phyloP scores from a whole-genome alignment of 2,329 filamentous ascomycete genomes.

The Aspergillus quadrilineatus region DNA sequence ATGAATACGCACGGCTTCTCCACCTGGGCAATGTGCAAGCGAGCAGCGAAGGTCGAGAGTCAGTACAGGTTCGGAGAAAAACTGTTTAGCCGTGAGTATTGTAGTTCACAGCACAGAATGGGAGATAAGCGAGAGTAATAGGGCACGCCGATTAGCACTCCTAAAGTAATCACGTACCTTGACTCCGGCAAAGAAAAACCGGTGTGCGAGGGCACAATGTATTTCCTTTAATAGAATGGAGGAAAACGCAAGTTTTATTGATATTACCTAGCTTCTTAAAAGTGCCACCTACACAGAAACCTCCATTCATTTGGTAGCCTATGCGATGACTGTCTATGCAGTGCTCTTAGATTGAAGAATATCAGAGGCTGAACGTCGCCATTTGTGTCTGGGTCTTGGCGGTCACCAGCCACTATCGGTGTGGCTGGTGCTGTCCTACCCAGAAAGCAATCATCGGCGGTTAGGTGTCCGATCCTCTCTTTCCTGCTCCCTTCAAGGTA shows the following conservation, averaged over 20 bases:
- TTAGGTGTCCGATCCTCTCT: neutral
- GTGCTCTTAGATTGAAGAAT: conserved; percentile 3
- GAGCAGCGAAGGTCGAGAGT: neutral
- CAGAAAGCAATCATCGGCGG: too few species aligned
- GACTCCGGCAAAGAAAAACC: neutral
- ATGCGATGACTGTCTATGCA: neutral
- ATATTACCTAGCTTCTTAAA: conserved; percentile 17
- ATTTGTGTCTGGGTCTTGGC: conserved; percentile 11
- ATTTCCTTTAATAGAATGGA: conserved; percentile 9
- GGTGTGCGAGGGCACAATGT: neutral
- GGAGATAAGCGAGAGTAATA: neutral
- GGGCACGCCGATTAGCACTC: too few species aligned
- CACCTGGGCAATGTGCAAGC: conserved; percentile 8
- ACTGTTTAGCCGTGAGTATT: conserved; percentile 13
- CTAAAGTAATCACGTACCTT: conserved; percentile 13
- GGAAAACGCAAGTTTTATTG: conserved; percentile 15
- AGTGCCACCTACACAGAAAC: conserved; percentile 10
- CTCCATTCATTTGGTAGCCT: conserved; percentile 21
- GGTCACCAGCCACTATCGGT: conserved; percentile 4
- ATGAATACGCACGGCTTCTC: conserved; percentile 15
- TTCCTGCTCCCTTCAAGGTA: neutral
- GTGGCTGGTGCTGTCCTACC: conserved; percentile 5
- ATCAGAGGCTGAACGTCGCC: neutral
- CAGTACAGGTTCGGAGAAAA: conserved; percentile 6
- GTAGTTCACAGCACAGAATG: neutral